phyloP scores from a whole-genome alignment of 495 filamentous ascomycete species.

The Penicillium odoratum region DNA sequence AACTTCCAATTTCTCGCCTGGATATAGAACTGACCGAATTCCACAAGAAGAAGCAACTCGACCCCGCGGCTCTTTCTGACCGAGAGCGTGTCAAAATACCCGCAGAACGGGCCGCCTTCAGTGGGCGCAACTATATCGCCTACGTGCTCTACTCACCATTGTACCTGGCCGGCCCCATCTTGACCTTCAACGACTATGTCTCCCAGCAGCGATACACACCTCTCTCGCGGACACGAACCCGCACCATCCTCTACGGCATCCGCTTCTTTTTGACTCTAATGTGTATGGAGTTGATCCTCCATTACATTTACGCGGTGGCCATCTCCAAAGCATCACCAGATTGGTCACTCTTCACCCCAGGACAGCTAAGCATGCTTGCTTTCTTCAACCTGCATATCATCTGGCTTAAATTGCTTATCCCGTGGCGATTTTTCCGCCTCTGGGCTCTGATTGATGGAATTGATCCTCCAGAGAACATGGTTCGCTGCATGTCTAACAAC shows the following conservation, averaged over 20 bases:
- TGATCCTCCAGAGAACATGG: conserved; percentile 97
- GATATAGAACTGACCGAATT: conserved; percentile 51
- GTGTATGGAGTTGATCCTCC: conserved; percentile 91
- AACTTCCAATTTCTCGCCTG: conserved; percentile 2
- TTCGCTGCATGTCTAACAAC: conserved; percentile 95
- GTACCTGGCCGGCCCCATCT: conserved; percentile 87
- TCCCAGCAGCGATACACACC: conserved; percentile 76
- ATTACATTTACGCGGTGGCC: conserved; percentile 91
- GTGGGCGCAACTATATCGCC: conserved; percentile 79
- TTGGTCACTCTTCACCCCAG: conserved; percentile 83
- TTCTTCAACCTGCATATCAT: conserved; percentile 98
- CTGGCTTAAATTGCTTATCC: conserved; percentile 95
- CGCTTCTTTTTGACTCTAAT: conserved; percentile 81
- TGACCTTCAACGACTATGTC: conserved; percentile 98
- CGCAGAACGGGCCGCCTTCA: conserved; percentile 66
- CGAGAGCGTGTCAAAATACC: conserved; percentile 79
- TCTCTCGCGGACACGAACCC: conserved; percentile 60
- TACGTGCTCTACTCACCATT: conserved; percentile 90
- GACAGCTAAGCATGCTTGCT: conserved; percentile 85
- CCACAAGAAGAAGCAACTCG: conserved; percentile 96
- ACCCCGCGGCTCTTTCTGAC: conserved; percentile 81
- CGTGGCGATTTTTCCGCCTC: conserved; percentile 96
- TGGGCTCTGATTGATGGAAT: conserved; percentile 89
- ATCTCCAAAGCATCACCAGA: conserved; percentile 78
- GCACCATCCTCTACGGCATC: conserved; percentile 76